Conservation (phyloP, 1,284 basidiomycete species). For the Microstroma glucosiphilum region DNA sequence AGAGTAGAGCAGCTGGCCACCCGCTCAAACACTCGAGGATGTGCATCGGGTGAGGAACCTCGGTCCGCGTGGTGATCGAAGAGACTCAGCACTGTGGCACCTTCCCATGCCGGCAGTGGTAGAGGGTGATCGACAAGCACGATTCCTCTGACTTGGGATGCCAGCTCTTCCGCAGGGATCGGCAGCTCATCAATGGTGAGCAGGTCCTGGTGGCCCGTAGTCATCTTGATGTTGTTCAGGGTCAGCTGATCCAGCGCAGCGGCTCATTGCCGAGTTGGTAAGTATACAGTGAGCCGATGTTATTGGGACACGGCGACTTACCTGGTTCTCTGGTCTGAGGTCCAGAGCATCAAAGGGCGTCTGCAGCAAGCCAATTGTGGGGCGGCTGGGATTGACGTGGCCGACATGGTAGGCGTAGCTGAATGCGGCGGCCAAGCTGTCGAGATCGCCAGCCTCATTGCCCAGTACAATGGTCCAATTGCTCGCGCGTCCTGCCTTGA, state of each 20-base stretch:
- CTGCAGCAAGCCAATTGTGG: constrained; percentile 38
- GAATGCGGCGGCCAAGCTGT: constrained; percentile 44
- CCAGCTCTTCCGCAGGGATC: constrained; percentile 41
- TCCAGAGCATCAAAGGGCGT: constrained; percentile 47
- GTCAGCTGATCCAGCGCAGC: constrained; percentile 20
- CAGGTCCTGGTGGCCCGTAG: constrained; percentile 48
- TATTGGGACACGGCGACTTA: no score
- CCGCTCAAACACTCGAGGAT: constrained; percentile 41
- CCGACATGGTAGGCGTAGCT: constrained; percentile 43
- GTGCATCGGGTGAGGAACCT: constrained; percentile 32
- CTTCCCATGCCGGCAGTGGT: constrained; percentile 42
- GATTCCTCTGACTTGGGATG: constrained; percentile 41
- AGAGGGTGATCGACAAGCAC: constrained; percentile 51
- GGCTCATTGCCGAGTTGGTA: no score
- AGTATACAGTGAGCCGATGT: no score
- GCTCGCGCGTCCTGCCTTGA: constrained; percentile 26
- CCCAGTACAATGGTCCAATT: constrained; percentile 52
- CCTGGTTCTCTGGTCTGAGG: constrained; percentile 50
- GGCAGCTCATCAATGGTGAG: constrained; percentile 52
- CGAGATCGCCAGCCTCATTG: constrained; percentile 51
- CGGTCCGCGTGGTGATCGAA: constrained; percentile 51
- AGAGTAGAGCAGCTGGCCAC: constrained; percentile 47
- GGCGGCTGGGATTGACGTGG: constrained; percentile 16
- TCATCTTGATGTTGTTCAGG: constrained; percentile 45
- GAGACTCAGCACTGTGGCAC: constrained; percentile 35